Percentiles rank a stretch among this genome's conserved stretches.
These are phyloP conservation scores for Protomyces gravidus DNA, from an alignment of 1,139 yeast genomes.

Conservation along the genomic window DNA sequence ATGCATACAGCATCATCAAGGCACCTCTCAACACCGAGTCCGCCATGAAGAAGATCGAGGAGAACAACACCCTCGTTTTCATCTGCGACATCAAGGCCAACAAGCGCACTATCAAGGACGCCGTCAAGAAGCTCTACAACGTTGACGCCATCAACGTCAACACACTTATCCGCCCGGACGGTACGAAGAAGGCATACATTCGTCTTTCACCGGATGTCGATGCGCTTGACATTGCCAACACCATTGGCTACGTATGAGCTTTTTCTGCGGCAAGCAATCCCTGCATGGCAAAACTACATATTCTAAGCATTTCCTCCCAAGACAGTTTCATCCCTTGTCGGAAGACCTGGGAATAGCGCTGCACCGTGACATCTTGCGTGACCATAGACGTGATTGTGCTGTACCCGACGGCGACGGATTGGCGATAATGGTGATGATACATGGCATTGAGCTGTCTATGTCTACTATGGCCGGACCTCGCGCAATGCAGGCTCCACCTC, in stretches of 20 bases:
- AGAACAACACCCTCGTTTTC: slow-evolving; percentile 98
- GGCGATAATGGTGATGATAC: too few relatives aligned
- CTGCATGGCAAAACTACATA: background rate
- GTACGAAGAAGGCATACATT: slow-evolving; percentile 99
- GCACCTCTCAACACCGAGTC: slow-evolving; percentile 97
- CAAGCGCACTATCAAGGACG: slow-evolving; percentile 97
- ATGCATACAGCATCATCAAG: slow-evolving; percentile 90
- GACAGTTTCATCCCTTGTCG: background rate
- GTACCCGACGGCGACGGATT: too few relatives aligned
- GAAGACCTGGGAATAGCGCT: slow-evolving; percentile 1
- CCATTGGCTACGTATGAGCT: slow-evolving; percentile 39
- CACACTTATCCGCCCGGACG: slow-evolving; percentile 59
- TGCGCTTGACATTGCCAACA: slow-evolving; percentile 99
- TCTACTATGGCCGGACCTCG: background rate
- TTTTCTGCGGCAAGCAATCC: background rate
- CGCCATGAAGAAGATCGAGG: slow-evolving; percentile 99
- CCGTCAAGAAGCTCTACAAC: slow-evolving; percentile 96
- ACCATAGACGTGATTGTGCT: background rate
- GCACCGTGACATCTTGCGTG: slow-evolving; percentile 1
- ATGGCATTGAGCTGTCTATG: too few relatives aligned
- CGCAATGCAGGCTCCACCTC: background rate
- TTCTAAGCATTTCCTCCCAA: background rate
- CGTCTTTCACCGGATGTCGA: slow-evolving; percentile 99
- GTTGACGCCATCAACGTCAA: slow-evolving; percentile 73
- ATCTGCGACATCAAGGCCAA: slow-evolving; percentile 94